Evolutionary conservation across 768 basidiomycete genomes (phyloP), one percentile per base, ranked within the genome.

Genomic region (Kwoniella europaea): DNA sequence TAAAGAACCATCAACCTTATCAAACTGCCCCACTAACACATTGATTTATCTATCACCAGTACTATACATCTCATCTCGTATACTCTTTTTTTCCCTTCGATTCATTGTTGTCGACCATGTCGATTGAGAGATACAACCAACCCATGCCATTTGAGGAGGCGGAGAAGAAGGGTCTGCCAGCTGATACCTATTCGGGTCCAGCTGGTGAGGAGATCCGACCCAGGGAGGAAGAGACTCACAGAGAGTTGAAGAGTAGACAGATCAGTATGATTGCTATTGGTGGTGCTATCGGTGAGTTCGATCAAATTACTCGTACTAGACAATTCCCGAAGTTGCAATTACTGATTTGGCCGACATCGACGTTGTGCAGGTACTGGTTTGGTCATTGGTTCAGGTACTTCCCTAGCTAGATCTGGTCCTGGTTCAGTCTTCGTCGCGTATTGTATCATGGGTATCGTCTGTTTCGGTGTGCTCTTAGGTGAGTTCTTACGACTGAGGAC

Each of bases 341-440:
- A 78, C 74, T 52, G 76, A 74, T 72, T 27, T 27, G 27, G 62
- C 76, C 41, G 67, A 74, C 60, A 71, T 78, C 15, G 65, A 72
- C 46, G 67, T 12, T 46, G 12, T 16, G 7, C 70, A 27, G 76
- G 75, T 22, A 72, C 75, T 6, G 62, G 69, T 61, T 57, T 73
- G 15, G 62, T 57, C 35, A 15, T 50, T 20, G 67, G 73, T 56
- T 70, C 73, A 12, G 76, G 76, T 46, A 65, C 72, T n/a, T 35
- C 69, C 35, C 43, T 71, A 54, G 69, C 57, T 22, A 59, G 55
- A 65, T 62, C 46, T 18, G 27, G 18, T 29, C 20, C 65, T 56
- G 20, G 56, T 58, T 35, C 41, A 50, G 44, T n/a, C 18, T 20
- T 10, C 46, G 15, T n/a, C n/a, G 27, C 53, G 56, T 41, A 43